A percentile compares a stretch with the other conserved stretches of the same genome.
Conservation (phyloP, 352 stramenopile genomes). For the Vaucheria bursata region DNA sequence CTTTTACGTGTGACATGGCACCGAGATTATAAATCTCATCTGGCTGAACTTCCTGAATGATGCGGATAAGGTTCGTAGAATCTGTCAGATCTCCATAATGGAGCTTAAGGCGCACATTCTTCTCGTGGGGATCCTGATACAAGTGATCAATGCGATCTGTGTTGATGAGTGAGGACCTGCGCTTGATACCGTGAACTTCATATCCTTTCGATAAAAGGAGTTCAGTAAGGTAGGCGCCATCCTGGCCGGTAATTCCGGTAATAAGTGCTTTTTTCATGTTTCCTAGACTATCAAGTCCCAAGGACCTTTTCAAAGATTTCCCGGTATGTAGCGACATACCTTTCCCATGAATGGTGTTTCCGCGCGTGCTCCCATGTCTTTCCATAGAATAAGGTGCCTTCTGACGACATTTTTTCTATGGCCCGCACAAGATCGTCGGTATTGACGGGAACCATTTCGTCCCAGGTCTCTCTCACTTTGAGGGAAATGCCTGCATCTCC, state of each 20-base stretch:
- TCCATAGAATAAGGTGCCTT: no score
- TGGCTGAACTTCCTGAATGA: slow-evolving; percentile 67
- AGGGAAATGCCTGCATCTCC: no score
- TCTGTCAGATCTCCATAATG: slow-evolving; percentile 98
- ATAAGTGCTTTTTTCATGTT: slow-evolving; percentile 66
- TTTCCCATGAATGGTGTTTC: no score
- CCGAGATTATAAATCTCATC: slow-evolving; percentile 98
- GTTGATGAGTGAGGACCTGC: slow-evolving; percentile 95
- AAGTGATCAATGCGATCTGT: slow-evolving; percentile 94
- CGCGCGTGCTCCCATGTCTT: no score
- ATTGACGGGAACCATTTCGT: no score
- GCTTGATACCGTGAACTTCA: slow-evolving; percentile 72
- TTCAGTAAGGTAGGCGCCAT: slow-evolving; percentile 96
- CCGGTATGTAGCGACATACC: no score
- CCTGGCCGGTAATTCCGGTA: slow-evolving; percentile 97
- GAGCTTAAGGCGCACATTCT: slow-evolving; percentile 70
- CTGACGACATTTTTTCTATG: no score
- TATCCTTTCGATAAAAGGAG: slow-evolving; percentile 85
- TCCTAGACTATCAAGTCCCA: background rate
- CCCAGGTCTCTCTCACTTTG: no score
- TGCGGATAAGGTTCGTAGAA: slow-evolving; percentile 86
- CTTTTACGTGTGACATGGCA: slow-evolving; percentile 77
- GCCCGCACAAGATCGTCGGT: no score
- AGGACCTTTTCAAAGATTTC: no score
- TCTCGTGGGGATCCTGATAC: slow-evolving; percentile 83